Percentiles rank a stretch among this genome's conserved stretches.
These are phyloP conservation scores for Globisporangium solare DNA, from an alignment of 352 stramenopile species.

Conservation along the genomic window DNA sequence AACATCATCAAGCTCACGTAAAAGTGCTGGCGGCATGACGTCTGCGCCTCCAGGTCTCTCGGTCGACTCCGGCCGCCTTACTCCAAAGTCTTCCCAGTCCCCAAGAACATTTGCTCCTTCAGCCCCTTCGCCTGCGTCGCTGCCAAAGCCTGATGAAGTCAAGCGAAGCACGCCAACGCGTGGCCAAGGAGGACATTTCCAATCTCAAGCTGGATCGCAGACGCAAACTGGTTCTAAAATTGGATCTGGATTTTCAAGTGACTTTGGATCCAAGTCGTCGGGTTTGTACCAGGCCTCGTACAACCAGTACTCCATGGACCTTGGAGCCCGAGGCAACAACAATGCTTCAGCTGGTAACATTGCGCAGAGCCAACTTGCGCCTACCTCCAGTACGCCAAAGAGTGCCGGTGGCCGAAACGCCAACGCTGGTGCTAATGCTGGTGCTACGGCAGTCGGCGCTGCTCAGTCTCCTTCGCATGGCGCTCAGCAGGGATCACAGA, in stretches of 20 bases:
- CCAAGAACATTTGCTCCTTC: slow-evolving; percentile 60
- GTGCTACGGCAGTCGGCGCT: slow-evolving; percentile 17
- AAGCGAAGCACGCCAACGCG: slow-evolving; percentile 70
- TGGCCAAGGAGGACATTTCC: slow-evolving; percentile 41
- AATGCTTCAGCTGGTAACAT: slow-evolving; percentile 22
- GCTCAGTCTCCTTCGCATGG: slow-evolving; percentile 57
- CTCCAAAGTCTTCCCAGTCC: slow-evolving; percentile 61
- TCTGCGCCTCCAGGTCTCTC: slow-evolving; percentile 66
- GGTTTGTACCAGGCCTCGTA: slow-evolving; percentile 77
- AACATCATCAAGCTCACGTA: slow-evolving; percentile 11
- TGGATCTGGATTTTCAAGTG: slow-evolving; percentile 42
- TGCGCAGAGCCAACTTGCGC: slow-evolving; percentile 24
- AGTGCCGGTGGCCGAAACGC: slow-evolving; percentile 20
- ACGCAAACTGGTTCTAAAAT: slow-evolving; percentile 50
- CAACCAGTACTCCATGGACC: slow-evolving; percentile 79
- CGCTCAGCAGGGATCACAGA: slow-evolving; percentile 37
- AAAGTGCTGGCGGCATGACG: slow-evolving; percentile 30
- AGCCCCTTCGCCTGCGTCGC: slow-evolving; percentile 75
- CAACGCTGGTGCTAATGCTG: slow-evolving; percentile 7
- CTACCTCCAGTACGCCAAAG: slow-evolving; percentile 61
- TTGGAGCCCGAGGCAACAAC: slow-evolving; percentile 31
- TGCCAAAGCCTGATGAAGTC: slow-evolving; percentile 83
- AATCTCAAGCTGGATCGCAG: slow-evolving; percentile 28
- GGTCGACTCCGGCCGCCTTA: slow-evolving; percentile 63
- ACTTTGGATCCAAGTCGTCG: slow-evolving; percentile 47